These are phyloP conservation scores for Termitomyces sp. DNA, from an alignment of 768 basidiomycete genomes.

Conservation along the genomic window DNA sequence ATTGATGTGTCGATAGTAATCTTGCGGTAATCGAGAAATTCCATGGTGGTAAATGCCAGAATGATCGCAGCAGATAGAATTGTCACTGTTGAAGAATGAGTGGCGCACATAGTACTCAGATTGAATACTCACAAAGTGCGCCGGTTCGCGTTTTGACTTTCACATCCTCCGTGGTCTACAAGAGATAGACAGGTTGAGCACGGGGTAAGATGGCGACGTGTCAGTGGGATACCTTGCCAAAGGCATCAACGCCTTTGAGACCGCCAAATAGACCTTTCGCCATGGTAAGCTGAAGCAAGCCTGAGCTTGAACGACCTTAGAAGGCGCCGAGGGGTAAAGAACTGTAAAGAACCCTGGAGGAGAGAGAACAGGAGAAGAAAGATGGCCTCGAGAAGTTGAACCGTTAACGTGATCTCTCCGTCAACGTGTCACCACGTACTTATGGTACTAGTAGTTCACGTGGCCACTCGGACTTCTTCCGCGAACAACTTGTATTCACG, in stretches of 20 bases:
- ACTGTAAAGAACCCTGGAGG: constrained; percentile 20
- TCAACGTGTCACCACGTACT: constrained; percentile 33
- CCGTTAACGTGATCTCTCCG: no score
- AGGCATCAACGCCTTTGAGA: constrained; percentile 94
- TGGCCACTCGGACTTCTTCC: constrained; percentile 28
- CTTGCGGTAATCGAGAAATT: constrained; percentile 93
- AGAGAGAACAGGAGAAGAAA: constrained; percentile 18
- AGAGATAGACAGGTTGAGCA: not conserved
- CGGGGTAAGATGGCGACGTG: constrained; percentile 5
- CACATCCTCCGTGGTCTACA: constrained; percentile 96
- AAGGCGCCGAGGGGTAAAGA: constrained; percentile 17
- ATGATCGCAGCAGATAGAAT: constrained; percentile 91
- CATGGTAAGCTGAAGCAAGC: constrained; percentile 45
- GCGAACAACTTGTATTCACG: not conserved
- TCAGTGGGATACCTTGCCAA: constrained; percentile 80
- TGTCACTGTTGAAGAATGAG: constrained; percentile 60
- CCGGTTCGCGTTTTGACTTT: constrained; percentile 98
- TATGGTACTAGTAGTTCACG: constrained; percentile 22
- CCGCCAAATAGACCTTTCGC: constrained; percentile 73
- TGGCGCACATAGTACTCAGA: not conserved
- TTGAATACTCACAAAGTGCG: constrained; percentile 66
- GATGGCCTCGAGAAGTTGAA: constrained; percentile 1
- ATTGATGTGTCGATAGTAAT: constrained; percentile 88
- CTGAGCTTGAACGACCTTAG: constrained; percentile 26
- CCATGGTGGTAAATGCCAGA: constrained; percentile 84